A percentile compares a stretch with the other conserved stretches of the same genome.
Conservation (phyloP, 208 protist species). For the Trypanosoma rangeli region DNA sequence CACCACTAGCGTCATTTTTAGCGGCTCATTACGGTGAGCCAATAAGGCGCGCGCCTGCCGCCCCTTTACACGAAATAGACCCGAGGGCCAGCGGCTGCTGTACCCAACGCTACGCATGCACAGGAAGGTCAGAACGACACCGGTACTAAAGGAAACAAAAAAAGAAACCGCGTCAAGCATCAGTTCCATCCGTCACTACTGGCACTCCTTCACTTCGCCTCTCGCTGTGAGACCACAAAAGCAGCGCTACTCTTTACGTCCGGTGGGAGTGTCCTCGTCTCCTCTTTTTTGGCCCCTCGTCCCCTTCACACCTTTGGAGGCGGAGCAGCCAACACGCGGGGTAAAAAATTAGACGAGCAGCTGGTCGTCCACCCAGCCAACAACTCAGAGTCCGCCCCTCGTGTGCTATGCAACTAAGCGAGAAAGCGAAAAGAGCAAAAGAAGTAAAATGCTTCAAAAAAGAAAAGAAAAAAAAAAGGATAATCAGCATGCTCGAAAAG, state of each 20-base stretch:
- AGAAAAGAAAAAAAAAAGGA: neutral
- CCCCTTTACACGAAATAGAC: conserved; percentile 8
- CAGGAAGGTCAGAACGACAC: conserved; percentile 26
- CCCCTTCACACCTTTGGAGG: neutral
- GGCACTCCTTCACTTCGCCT: neutral
- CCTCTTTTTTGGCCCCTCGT: neutral
- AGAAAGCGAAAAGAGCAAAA: neutral
- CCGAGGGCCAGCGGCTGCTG: neutral
- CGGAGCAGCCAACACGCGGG: neutral
- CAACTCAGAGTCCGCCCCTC: neutral
- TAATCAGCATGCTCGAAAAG: neutral
- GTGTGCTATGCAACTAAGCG: neutral
- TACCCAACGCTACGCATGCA: conserved; percentile 16
- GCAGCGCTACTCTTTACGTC: neutral
- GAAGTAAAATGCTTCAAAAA: neutral
- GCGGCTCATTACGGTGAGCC: conserved; percentile 37
- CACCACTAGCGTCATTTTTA: conserved; percentile 94
- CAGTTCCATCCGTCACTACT: neutral
- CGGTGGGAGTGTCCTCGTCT: neutral
- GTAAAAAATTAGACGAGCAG: neutral
- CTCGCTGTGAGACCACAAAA: neutral
- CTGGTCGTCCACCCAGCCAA: neutral
- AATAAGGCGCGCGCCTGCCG: conserved; percentile 18
- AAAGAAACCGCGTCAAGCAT: conserved; percentile 22
- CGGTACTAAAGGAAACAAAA: conserved; percentile 33